Evolutionary conservation across 176 grass and related monocot genomes (phyloP), one percentile per base, ranked within the genome.

Genomic region (Cymbopogon citratus): DNA sequence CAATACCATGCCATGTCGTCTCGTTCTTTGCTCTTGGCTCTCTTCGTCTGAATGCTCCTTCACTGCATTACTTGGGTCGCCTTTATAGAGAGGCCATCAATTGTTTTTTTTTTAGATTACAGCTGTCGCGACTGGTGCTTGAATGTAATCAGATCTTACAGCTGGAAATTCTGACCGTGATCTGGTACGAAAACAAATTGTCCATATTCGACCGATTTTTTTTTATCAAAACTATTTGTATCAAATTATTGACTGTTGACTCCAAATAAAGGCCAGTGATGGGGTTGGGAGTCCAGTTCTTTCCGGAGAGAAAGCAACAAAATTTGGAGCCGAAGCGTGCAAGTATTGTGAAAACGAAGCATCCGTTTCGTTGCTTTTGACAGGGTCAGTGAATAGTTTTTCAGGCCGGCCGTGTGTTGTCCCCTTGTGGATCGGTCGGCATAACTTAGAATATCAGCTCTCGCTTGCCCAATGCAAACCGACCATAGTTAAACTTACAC

Each of bases 1-100:
- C 86, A 87, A 87, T 87, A 87, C 80, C 86, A 87, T 78, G 74
- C 56, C 86, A 87, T 83, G 86, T 87, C 86, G 64, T 66, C 86
- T 64, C 21, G 66, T 73, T 83, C 86, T 72, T 63, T 43, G 69
- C 70, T 80, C 60, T 66, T 79, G 71, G 51, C 43, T 73, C 44
- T 24, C 86, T 82, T 65, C 9, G 18, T 24, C 73, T 65, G 86
- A 73, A 65, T 78, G 80, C 86, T 72, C 65, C 74, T 73, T 77
- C 41, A 66, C 66, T 63, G 14, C n/a, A 52, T 82, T 66, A 56
- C 24, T 77, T 87, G 66, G 52, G 73, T 48, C 74, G 3, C 69
- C 66, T 83, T 87, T 83, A 83, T 87, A 78, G 80, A 78, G 80
- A 33, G 35, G 12, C 31, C 45, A 9, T 27, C 54, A 64, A 71